Evolutionary conservation across 2,329 filamentous ascomycete species (phyloP).

Genomic region (Apiospora saccharicola): DNA sequence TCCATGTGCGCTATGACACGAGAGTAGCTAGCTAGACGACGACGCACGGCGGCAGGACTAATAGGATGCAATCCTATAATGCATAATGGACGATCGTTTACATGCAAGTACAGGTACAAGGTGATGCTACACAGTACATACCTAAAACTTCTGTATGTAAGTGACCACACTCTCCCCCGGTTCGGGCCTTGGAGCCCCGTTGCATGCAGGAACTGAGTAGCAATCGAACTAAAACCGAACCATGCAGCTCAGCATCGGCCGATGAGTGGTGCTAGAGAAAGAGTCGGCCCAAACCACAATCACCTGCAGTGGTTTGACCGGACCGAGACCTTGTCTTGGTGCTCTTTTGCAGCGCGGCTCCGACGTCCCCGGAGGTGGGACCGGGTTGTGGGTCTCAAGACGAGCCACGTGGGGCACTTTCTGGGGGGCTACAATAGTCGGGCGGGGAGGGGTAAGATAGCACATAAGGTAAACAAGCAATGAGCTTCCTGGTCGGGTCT

Average conservation of each 20-base stretch:
- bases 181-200: neutral
- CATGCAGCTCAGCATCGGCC: neutral
- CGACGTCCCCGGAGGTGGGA: conserved; percentile 19
- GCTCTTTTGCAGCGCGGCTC: conserved; percentile 5
- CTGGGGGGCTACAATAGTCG: neutral
- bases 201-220: neutral
- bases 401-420: conserved; percentile 1
- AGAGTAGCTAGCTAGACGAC: neutral
- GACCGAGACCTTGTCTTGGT: neutral
- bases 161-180: neutral
- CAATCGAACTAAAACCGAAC: neutral
- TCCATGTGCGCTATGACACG: conserved; percentile 29
- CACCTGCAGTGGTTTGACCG: neutral
- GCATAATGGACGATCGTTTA: neutral
- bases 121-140: neutral
- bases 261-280: neutral
- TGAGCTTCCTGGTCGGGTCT: neutral
- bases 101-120: too few relatives aligned
- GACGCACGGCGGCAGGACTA: neutral
- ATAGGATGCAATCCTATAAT: neutral
- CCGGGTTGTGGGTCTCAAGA: neutral
- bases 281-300: neutral
- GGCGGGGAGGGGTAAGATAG: neutral
- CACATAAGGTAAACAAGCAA: neutral
- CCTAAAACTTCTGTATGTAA: neutral